Evolutionary conservation across 139 green algal species (phyloP), one percentile per base, ranked within the genome.

Genomic region (Coelastrella sp.): DNA sequence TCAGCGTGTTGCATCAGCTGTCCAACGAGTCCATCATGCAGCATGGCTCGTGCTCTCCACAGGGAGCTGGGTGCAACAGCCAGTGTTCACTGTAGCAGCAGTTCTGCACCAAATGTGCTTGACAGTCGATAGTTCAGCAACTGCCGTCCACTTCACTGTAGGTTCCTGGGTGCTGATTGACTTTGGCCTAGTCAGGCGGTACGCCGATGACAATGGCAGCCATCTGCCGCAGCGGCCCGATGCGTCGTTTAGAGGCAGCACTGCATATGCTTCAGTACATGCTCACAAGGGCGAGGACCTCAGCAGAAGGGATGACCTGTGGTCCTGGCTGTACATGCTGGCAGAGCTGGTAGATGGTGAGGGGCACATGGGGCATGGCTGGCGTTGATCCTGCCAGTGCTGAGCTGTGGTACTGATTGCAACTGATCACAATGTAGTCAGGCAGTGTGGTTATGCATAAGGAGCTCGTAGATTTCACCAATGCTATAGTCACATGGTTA

Each of bases 281-380:
- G 94, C 95, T 8, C 96, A 97, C 79, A 74, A 89, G 59, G 83
- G 88, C 56, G 68, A 92, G 84, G 95, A 97, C 90, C 92, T 96
- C 80, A 92, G 95, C 23, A 92, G 96, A 19, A 54, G 96, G 11
- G 97, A 99, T 86, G 97, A 99, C 94, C 87, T 99, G 66, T 99
- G 97, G 97, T 94, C 87, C 71, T 97, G 98, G 95, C 88, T 99
- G 2, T 99, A 98, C 87, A 95, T 97, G 73, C 61, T 99, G 83
- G 93, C 96, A 7, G 97, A 99, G 93, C 92, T 98, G 65, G 7
- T 97, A 16, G 84, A 90, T 17, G 86, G 90, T 92, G 82, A 61
- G 88, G 2, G 54, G 32, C 32, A 47, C 32, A 47, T 47, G 32
- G 32, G 32, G 32, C 32, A 47, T 47, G 32, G 32, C 32, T 47